Evolutionary conservation across 169 alveolate species (phyloP).

Genomic region (Plasmodium coatneyi): DNA sequence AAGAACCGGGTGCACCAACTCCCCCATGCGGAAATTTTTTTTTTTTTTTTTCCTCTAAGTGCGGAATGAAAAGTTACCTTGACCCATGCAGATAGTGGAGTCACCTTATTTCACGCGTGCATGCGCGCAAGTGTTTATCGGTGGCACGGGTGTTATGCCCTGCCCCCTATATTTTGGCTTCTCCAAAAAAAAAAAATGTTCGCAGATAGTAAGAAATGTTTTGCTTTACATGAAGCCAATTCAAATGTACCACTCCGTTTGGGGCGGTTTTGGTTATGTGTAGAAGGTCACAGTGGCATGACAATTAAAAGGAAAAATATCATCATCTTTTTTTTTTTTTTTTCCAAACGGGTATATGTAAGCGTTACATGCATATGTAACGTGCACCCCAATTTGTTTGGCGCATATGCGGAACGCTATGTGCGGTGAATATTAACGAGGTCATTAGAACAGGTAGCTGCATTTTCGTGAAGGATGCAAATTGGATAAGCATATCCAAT

Average conservation of each 20-base stretch:
- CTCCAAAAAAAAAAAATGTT: neutral
- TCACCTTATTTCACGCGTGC: neutral
- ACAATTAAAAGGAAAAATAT: neutral
- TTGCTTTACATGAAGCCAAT: neutral
- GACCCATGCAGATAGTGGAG: neutral
- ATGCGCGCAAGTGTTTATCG: neutral
- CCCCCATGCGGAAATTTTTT: neutral
- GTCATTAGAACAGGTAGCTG: neutral
- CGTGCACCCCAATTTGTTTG: neutral
- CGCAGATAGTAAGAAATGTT: neutral
- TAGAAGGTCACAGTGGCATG: neutral
- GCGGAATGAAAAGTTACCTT: neutral
- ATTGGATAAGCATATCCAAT: neutral
- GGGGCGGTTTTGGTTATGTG: neutral
- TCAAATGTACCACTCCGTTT: neutral
- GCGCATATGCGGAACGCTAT: neutral
- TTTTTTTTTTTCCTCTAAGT: neutral
- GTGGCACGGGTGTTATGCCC: neutral
- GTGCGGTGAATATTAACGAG: neutral
- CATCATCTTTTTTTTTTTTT: neutral
- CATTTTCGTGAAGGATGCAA: neutral
- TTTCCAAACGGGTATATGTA: neutral
- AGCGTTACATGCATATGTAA: neutral
- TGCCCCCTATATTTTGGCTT: neutral
- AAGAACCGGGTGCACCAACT: neutral